These are phyloP conservation scores for Talaromyces amestolkiae DNA, from an alignment of 2,329 filamentous ascomycete genomes.

Conservation along the genomic window DNA sequence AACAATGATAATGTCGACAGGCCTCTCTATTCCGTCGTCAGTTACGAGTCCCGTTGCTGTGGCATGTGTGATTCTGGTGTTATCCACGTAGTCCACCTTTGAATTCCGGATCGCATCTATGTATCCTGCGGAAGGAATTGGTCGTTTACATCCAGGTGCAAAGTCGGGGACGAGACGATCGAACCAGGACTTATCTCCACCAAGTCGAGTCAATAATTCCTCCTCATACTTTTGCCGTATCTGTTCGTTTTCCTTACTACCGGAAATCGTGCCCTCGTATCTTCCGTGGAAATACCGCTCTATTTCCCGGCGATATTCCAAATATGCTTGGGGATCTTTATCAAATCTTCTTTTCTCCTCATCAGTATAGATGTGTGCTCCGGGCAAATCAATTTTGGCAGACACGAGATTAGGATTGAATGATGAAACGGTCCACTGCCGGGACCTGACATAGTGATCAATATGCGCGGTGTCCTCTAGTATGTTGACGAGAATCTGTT, in stretches of 20 bases:
- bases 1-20: slow-evolving; percentile 8
- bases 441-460: slow-evolving; percentile 15
- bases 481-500: slow-evolving; percentile 10
- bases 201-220: background rate
- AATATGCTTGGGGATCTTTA: slow-evolving; percentile 11
- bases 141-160: slow-evolving; percentile 14
- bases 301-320: slow-evolving; percentile 13
- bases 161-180: slow-evolving; percentile 4
- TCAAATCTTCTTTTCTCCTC: slow-evolving; percentile 15
- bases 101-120: slow-evolving; percentile 1
- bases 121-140: slow-evolving; percentile 13
- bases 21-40: slow-evolving; percentile 3
- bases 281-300: slow-evolving; percentile 18
- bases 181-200: slow-evolving; percentile 5
- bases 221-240: slow-evolving; percentile 9
- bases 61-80: slow-evolving; percentile 7
- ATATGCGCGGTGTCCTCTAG: slow-evolving; percentile 1
- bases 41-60: slow-evolving; percentile 10
- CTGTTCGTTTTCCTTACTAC: background rate
- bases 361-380: slow-evolving; percentile 16
- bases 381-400: slow-evolving; percentile 6
- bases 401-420: slow-evolving; percentile 12
- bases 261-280: slow-evolving; percentile 5
- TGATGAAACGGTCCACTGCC: slow-evolving; percentile 5
- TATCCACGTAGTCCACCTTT: slow-evolving; percentile 16